phyloP scores from a whole-genome alignment of 495 filamentous ascomycete species.

The Xanthoparmelia taractica region DNA sequence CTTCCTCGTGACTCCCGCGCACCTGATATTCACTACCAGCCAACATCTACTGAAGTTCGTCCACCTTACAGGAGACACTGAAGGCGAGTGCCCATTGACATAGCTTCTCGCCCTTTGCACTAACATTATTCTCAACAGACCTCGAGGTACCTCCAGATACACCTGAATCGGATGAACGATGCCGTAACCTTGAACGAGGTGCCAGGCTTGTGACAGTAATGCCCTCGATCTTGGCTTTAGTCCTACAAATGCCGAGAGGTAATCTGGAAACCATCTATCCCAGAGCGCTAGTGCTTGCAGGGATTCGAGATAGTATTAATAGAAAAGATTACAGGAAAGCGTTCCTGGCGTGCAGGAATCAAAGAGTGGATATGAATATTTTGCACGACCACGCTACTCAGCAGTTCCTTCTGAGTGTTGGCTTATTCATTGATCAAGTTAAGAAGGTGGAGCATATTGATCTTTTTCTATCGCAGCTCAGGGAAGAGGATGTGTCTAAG shows the following conservation, averaged over 20 bases:
- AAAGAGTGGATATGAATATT: constrained; percentile 96
- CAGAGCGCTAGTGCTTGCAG: constrained; percentile 81
- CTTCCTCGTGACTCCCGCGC: constrained; percentile 69
- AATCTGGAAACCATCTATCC: constrained; percentile 95
- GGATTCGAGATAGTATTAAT: constrained; percentile 72
- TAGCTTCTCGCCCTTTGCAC: background rate
- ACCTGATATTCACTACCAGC: constrained; percentile 85
- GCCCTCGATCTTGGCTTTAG: constrained; percentile 71
- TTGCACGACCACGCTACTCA: constrained; percentile 84
- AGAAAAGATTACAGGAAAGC: constrained; percentile 72
- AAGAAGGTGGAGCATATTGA: constrained; percentile 81
- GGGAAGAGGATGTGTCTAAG: constrained; percentile 87
- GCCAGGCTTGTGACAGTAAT: constrained; percentile 81
- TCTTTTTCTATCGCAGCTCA: constrained; percentile 80
- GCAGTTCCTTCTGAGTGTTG: constrained; percentile 71
- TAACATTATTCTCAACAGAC: constrained; percentile 37
- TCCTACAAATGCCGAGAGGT: constrained; percentile 88
- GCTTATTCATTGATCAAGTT: constrained; percentile 76
- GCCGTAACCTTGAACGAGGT: constrained; percentile 85
- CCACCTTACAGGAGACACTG: constrained; percentile 60
- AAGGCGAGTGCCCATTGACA: constrained; percentile 34
- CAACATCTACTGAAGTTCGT: constrained; percentile 90
- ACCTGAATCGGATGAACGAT: constrained; percentile 85
- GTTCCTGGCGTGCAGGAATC: constrained; percentile 79
- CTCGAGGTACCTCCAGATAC: constrained; percentile 81